These are phyloP conservation scores for Arthroderma uncinatum DNA, from an alignment of 2,329 filamentous ascomycete genomes.

Conservation along the genomic window DNA sequence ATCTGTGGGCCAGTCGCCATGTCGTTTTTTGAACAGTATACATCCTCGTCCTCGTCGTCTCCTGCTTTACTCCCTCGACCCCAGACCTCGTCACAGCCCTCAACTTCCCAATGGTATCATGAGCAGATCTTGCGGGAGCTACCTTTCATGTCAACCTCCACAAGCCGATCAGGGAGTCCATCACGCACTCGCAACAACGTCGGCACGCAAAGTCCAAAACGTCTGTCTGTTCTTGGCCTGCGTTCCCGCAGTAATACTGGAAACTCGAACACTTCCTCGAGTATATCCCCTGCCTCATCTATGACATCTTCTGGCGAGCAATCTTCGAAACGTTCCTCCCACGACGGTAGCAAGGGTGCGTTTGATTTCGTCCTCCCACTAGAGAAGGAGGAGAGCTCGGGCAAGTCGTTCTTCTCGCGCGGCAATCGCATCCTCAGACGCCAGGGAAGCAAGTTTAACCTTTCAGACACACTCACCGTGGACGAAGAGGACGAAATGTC, in stretches of 20 bases:
- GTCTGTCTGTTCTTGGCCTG: constrained; percentile 30
- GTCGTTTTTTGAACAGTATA: constrained; percentile 8
- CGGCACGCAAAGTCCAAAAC: constrained; percentile 29
- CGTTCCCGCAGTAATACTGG: constrained; percentile 37
- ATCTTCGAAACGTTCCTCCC: constrained; percentile 21
- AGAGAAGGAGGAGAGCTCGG: constrained; percentile 28
- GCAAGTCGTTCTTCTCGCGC: constrained; percentile 33
- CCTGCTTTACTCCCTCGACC: background rate
- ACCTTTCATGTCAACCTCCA: constrained; percentile 12
- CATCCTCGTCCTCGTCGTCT: constrained; percentile 6
- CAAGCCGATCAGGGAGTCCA: constrained; percentile 10
- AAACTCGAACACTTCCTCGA: constrained; percentile 40
- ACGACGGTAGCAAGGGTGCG: constrained; percentile 25
- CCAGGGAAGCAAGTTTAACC: constrained; percentile 38
- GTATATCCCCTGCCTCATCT: constrained; percentile 37
- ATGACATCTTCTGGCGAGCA: constrained; percentile 28
- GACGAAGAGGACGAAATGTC: constrained; percentile 32
- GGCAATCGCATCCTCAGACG: constrained; percentile 39
- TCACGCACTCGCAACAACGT: constrained; percentile 7
- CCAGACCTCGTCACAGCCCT: constrained; percentile 8
- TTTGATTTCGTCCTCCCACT: constrained; percentile 19
- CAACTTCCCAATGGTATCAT: constrained; percentile 12
- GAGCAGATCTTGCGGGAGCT: constrained; percentile 11
- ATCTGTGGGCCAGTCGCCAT: constrained; percentile 5
- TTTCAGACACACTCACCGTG: constrained; percentile 27